Percentiles rank a stretch among this genome's conserved stretches.
Conservation (phyloP, 768 basidiomycete genomes). For the Naganishia friedmannii region DNA sequence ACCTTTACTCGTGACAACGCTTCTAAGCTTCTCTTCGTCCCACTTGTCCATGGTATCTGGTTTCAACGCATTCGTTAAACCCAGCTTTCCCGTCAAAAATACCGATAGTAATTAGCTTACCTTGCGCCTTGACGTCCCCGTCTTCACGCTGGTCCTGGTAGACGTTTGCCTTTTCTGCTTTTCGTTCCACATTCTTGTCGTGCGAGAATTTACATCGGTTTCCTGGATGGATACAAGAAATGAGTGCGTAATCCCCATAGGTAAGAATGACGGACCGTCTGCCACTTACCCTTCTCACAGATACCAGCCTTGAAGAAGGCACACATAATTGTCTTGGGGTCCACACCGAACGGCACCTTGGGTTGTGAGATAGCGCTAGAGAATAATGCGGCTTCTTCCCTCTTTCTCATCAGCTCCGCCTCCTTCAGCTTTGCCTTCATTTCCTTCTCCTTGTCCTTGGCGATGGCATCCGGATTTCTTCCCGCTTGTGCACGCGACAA, state of each 20-base stretch:
- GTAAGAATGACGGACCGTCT: not conserved
- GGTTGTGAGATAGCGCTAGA: slow-evolving; percentile 55
- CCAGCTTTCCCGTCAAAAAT: not conserved
- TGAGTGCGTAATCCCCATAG: not conserved
- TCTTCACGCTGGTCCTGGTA: slow-evolving; percentile 78
- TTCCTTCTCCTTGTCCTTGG: slow-evolving; percentile 77
- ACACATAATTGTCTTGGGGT: slow-evolving; percentile 92
- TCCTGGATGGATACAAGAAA: slow-evolving; percentile 33
- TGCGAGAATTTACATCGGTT: slow-evolving; percentile 90
- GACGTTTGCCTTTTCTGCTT: slow-evolving; percentile 91
- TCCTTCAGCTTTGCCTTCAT: slow-evolving; percentile 45
- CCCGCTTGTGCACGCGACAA: not conserved
- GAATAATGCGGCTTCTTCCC: slow-evolving; percentile 76
- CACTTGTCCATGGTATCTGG: slow-evolving; percentile 95
- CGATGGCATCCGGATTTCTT: slow-evolving; percentile 53
- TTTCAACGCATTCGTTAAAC: not conserved
- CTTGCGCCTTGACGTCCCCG: slow-evolving; percentile 68
- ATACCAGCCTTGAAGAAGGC: slow-evolving; percentile 85
- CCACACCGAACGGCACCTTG: slow-evolving; percentile 76
- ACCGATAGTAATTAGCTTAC: not conserved
- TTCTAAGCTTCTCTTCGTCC: slow-evolving; percentile 89
- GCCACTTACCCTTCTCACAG: slow-evolving; percentile 75
- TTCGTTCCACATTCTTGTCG: slow-evolving; percentile 79
- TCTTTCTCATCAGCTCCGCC: slow-evolving; percentile 47
- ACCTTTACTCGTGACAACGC: slow-evolving; percentile 79